Conservation (phyloP, 495 filamentous ascomycete genomes). For the Tuber magnatum region DNA sequence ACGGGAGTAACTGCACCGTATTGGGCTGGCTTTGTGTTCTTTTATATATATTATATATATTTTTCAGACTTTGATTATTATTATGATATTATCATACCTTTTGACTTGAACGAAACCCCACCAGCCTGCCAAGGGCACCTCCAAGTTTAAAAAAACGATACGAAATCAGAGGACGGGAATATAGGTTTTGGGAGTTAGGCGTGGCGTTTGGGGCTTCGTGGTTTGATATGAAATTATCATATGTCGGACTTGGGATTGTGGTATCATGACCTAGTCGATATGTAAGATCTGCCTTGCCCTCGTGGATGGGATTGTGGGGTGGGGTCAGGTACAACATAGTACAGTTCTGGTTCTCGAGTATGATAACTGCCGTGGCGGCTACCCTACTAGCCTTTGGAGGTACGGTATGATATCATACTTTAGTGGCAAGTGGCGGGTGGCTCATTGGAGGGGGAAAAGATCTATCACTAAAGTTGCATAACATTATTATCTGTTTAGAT, state of each 20-base stretch:
- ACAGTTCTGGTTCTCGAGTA: no score
- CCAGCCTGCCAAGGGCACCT: background rate
- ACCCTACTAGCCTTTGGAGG: no score
- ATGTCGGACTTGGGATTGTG: background rate
- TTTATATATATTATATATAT: background rate
- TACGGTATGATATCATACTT: no score
- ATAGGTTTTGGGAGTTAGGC: background rate
- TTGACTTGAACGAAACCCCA: background rate
- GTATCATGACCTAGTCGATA: no score
- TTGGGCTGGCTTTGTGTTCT: background rate
- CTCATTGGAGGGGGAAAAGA: background rate
- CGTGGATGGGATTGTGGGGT: no score
- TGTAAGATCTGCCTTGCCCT: no score
- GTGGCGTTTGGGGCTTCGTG: background rate
- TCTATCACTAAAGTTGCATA: background rate
- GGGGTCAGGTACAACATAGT: no score
- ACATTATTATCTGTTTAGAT: background rate
- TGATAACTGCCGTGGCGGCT: no score
- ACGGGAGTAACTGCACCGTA: background rate
- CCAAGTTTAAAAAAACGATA: background rate
- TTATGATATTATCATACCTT: no score
- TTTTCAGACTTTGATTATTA: background rate
- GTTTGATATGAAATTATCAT: background rate
- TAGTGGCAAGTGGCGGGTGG: background rate
- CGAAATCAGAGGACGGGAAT: background rate